Evolutionary conservation across 1,139 yeast species (phyloP).

Genomic region (Debaryomyces psychrophilus): DNA sequence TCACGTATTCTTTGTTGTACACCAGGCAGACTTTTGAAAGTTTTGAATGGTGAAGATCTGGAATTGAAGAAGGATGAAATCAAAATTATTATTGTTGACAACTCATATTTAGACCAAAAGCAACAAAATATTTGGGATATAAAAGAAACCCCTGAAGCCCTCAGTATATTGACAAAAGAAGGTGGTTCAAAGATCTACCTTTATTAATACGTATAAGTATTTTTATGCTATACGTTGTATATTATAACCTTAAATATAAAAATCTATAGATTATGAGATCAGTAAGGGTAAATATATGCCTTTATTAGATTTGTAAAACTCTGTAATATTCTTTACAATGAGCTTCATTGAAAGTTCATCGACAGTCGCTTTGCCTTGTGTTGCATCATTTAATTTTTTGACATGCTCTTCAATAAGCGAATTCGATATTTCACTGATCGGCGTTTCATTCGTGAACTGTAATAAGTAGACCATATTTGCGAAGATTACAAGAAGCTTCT

Average conservation of each 20-base stretch:
- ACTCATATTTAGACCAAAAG: constrained; percentile 64
- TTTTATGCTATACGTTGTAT: constrained; percentile 9
- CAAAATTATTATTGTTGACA: constrained; percentile 62
- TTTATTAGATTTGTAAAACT: constrained; percentile 35
- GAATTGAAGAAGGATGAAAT: constrained; percentile 50
- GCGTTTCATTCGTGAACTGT: constrained; percentile 23
- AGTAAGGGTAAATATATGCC: constrained; percentile 41
- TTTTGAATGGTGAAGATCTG: constrained; percentile 45
- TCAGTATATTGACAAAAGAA: constrained; percentile 43
- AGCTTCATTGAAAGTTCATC: constrained; percentile 20
- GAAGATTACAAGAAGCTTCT: constrained; percentile 13
- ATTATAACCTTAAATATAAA: constrained; percentile 1
- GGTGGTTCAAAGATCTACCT: constrained; percentile 56
- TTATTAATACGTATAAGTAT: constrained; percentile 30
- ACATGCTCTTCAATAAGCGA: constrained; percentile 6
- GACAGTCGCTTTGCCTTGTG: constrained; percentile 13
- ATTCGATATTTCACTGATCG: constrained; percentile 12
- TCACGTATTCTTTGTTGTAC: constrained; percentile 64
- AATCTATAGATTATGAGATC: constrained; percentile 17
- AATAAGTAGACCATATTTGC: constrained; percentile 31
- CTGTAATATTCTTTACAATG: constrained; percentile 28
- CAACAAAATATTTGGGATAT: constrained; percentile 66
- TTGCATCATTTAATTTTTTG: constrained; percentile 8
- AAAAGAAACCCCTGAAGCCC: constrained; percentile 45
- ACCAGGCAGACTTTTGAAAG: constrained; percentile 61